Percentiles rank a stretch among this genome's conserved stretches.
Conservation (phyloP, 192 early-diverging fungal genomes). For the Rhizophagus sp. region DNA sequence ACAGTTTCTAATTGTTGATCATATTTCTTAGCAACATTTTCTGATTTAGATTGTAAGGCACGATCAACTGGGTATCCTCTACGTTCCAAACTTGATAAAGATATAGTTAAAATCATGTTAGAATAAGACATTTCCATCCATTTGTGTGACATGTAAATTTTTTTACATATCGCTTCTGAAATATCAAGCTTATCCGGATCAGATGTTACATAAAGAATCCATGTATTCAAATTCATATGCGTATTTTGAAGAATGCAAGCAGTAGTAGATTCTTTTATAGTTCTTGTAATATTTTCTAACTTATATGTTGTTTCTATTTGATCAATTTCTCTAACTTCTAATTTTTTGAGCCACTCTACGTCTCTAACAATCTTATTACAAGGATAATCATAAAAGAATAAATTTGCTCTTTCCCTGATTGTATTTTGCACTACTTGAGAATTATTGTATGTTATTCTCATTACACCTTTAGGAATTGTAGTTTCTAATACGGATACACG, state of each 20-base stretch:
- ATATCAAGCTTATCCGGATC: slow-evolving; percentile 36
- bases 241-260: slow-evolving; percentile 54
- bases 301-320: slow-evolving; percentile 58
- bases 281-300: slow-evolving; percentile 44
- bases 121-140: not conserved
- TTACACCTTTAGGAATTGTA: slow-evolving; percentile 50
- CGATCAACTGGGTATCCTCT: slow-evolving; percentile 58
- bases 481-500: slow-evolving; percentile 62
- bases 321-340: slow-evolving; percentile 68
- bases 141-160: not conserved
- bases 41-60: slow-evolving; percentile 48
- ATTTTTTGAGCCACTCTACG: slow-evolving; percentile 57
- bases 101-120: not conserved
- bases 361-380: slow-evolving; percentile 47
- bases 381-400: slow-evolving; percentile 68
- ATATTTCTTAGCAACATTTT: not conserved
- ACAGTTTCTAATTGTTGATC: slow-evolving; percentile 24
- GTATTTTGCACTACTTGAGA: slow-evolving; percentile 57
- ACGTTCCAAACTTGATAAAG: slow-evolving; percentile 2
- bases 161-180: not conserved
- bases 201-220: slow-evolving; percentile 40
- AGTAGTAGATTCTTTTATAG: slow-evolving; percentile 58
- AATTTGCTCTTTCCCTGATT: slow-evolving; percentile 74
- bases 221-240: slow-evolving; percentile 32
- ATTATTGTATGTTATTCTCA: slow-evolving; percentile 38